Base-by-base conservation (phyloP, 176 grass and related monocot species). In the Eragrostis nindensis region DNA sequence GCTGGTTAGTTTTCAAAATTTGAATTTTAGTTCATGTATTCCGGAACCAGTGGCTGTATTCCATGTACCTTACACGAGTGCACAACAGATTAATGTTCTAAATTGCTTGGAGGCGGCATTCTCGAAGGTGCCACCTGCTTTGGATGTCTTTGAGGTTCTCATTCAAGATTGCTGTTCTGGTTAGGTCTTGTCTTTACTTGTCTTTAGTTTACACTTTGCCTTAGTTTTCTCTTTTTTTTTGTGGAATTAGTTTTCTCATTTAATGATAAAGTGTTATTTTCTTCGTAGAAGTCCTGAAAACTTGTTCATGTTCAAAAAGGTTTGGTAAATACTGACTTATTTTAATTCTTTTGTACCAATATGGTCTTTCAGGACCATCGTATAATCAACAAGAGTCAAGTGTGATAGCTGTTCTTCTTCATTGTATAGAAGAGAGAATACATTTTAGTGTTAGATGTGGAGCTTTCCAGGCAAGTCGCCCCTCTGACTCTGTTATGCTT, bases 91-190 rank as follows among this genome's bases (percentile, higher is more conserved):
- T 87, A 92, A 87, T 83, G 74, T 79, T 86, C 83, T 98, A 89
- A 94, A 81, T 89, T 98, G 95, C 77, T 89, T 98, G 85, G 90
- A 89, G 61, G 82, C 82, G 79, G 85, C 90, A 80, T 90, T 98
- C 89, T 94, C 87, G 6, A 94, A 90, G 85, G 89, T 83, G 53
- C 92, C 90, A 79, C 87, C 92, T 83, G 92, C 86, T 47, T 81
- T 86, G 54, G 73, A 87, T 86, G 92, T 92, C 59, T 92, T 91
- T 72, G 85, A 76, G 53, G 85, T 98, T 83, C 83, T 94, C 70
- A 65, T 84, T 89, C 67, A 85, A 44, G 87, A 80, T 80, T 66
- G 52, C 68, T 88, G 55, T 84, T 43, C 75, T 75, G 91, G 92
- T 94, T 83, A 86, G 80, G 29, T 61, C 17, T 63, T 83, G 24